A percentile compares a stretch with the other conserved stretches of the same genome.
These are phyloP conservation scores for Sordariomycetes sp. DNA, from an alignment of 2,329 filamentous ascomycete species.

Conservation along the genomic window DNA sequence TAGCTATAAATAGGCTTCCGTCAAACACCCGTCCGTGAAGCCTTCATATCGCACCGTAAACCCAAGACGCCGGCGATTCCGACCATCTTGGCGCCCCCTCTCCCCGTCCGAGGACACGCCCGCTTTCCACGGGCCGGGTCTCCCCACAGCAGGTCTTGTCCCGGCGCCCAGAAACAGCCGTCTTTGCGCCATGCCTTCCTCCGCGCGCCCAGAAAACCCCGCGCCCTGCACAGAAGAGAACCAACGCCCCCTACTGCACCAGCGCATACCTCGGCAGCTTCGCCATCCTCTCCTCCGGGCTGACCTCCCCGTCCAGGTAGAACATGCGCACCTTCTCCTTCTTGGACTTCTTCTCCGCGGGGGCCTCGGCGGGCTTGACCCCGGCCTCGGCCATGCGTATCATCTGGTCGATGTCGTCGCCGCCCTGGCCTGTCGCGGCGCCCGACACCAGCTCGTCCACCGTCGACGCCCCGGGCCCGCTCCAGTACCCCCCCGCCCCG, in stretches of 20 bases:
- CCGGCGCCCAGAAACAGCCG: not conserved
- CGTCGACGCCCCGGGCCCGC: constrained; percentile 14
- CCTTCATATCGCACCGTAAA: not conserved
- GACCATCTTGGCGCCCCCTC: too few species aligned
- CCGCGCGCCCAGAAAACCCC: not conserved
- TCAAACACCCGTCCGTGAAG: not conserved
- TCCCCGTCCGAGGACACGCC: not conserved
- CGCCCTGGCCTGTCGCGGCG: constrained; percentile 23
- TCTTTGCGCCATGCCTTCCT: not conserved
- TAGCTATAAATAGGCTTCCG: not conserved
- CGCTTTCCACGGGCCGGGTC: constrained; percentile 1
- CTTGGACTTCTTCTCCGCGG: constrained; percentile 53
- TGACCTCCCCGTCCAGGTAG: constrained; percentile 69
- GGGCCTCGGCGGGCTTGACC: constrained; percentile 32
- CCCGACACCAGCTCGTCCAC: constrained; percentile 4
- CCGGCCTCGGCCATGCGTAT: constrained; percentile 56
- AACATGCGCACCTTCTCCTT: constrained; percentile 65
- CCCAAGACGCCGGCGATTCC: too few species aligned
- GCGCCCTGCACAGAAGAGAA: not conserved
- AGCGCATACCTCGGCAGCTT: constrained; percentile 65
- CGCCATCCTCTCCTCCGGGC: constrained; percentile 86
- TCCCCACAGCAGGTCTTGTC: not conserved
- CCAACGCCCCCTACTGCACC: constrained; percentile 24
- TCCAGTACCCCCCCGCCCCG: constrained; percentile 20
- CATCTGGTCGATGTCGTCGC: constrained; percentile 54